Evolutionary conservation across 2,329 filamentous ascomycete genomes (phyloP).

Genomic region (Stagonosporopsis chrysanthemi): DNA sequence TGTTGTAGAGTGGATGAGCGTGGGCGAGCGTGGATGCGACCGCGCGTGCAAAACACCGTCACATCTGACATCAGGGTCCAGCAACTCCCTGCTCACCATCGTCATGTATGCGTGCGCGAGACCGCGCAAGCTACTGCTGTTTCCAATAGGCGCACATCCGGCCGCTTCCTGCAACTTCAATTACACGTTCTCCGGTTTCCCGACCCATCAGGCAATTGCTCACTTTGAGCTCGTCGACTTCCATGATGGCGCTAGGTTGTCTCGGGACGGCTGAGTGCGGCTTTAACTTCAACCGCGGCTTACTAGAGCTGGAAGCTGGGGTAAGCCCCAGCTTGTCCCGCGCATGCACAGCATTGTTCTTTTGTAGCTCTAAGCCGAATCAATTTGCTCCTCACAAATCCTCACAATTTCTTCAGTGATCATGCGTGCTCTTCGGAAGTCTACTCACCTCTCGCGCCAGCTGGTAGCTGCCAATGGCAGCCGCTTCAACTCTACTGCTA

Average conservation of each 20-base stretch:
- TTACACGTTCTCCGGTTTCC: neutral
- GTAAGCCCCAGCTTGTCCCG: slow-evolving; percentile 5
- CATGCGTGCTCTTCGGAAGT: slow-evolving; percentile 48
- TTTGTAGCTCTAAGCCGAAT: slow-evolving; percentile 25
- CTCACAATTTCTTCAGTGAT: slow-evolving; percentile 26
- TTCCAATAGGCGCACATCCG: neutral
- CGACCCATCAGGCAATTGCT: slow-evolving; percentile 4
- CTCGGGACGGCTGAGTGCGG: slow-evolving; percentile 24
- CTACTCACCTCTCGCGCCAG: slow-evolving; percentile 44
- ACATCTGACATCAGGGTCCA: slow-evolving; percentile 10
- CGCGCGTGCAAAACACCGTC: slow-evolving; percentile 12
- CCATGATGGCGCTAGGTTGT: slow-evolving; percentile 14
- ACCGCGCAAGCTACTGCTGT: slow-evolving; percentile 4
- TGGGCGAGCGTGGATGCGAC: neutral
- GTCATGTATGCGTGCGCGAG: neutral
- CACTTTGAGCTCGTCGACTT: slow-evolving; percentile 15
- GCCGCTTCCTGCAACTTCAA: neutral
- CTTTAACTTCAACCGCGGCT: slow-evolving; percentile 37
- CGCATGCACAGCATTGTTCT: slow-evolving; percentile 25
- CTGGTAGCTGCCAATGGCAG: slow-evolving; percentile 41
- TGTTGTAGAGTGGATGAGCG: slow-evolving; percentile 2
- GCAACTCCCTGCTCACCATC: neutral
- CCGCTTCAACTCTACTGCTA: slow-evolving; percentile 42
- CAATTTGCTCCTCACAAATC: slow-evolving; percentile 19
- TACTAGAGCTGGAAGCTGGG: slow-evolving; percentile 18